Base-by-base conservation (phyloP, 2,329 filamentous ascomycete genomes). In the Colletotrichum simmondsii region DNA sequence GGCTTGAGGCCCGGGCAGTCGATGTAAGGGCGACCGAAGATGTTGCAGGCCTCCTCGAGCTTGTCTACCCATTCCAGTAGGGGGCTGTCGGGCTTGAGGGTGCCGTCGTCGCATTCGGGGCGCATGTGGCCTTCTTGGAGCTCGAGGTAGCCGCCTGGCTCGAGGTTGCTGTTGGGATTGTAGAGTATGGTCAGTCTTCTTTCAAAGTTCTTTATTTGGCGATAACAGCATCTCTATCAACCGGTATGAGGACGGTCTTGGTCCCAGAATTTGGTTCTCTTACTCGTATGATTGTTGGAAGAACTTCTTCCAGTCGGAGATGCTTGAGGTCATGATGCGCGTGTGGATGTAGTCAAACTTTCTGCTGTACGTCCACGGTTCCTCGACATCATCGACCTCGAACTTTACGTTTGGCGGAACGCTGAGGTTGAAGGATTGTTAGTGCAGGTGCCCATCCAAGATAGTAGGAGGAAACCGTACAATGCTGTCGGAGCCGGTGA, bases 311-410 rank as follows among this genome's bases (percentile, higher is more conserved):
- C 76, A 79, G 59, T 79, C 75, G 10, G 68, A 12, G 65, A 83
- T 77, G 32, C 76, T 76, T 4, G 77, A 78, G 2, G 76, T 78
- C 76, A 84, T 78, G 67, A 77, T 77, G 46, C 81, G 78, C 14
- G 72, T 75, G 61, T 82, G 78, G 59, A 84, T 79, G 62, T 79
- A 83, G 70, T 84, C 82, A 32, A 83, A 75, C 2, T 46, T 35
- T 10, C 54, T 10, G 8, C 26, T 63, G 19, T 73, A 77, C 2
- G 65, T 72, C 77, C 76, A 77, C 0, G 66, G 65, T 14, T 75
- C 72, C 75, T 82, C 78, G 28, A 78, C 67, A 56, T 82, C 80
- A 65, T 81, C 80, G 2, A 80, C 75, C 56, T 79, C 73, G 62
- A 81, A 81, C 37, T 74, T 67, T 5, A 77, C 75, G 61, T 81